Conservation (phyloP, 805 yeast genomes). For the Kodamaea neixiangensis region DNA sequence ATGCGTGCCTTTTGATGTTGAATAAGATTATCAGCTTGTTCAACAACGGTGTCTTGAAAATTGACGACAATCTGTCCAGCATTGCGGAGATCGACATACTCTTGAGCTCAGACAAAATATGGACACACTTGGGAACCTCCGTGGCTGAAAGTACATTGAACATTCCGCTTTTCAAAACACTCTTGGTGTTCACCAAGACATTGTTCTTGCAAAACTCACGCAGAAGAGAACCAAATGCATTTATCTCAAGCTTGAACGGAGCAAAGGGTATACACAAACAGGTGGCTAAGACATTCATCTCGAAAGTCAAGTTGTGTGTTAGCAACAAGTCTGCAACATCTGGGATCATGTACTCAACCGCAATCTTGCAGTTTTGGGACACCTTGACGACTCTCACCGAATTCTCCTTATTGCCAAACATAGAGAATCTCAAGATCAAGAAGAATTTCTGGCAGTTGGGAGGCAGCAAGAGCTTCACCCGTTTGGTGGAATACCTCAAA, state of each 20-base stretch:
- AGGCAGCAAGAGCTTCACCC: conserved; percentile 43
- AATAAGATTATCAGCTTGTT: conserved; percentile 18
- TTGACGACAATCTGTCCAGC: conserved; percentile 13
- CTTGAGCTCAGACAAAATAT: conserved; percentile 26
- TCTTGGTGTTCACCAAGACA: conserved; percentile 23
- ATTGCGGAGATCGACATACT: conserved; percentile 13
- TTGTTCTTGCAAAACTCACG: conserved; percentile 18
- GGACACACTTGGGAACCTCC: conserved; percentile 34
- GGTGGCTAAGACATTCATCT: conserved; percentile 47
- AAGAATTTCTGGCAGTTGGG: conserved; percentile 54
- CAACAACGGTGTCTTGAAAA: conserved; percentile 15
- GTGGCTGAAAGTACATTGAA: conserved; percentile 28
- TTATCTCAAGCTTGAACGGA: conserved; percentile 17
- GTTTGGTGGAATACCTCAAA: conserved; percentile 47
- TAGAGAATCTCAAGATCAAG: conserved; percentile 30
- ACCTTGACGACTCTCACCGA: conserved; percentile 45
- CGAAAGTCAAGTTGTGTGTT: conserved; percentile 40
- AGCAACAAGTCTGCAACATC: conserved; percentile 19
- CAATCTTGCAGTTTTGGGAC: conserved; percentile 51
- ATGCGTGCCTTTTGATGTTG: conserved; percentile 52
- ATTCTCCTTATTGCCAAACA: conserved; percentile 18
- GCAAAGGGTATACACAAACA: conserved; percentile 36
- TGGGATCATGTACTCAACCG: conserved; percentile 44
- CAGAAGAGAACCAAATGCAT: conserved; percentile 14
- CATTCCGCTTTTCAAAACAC: conserved; percentile 32